Base-by-base conservation (phyloP, 2,329 filamentous ascomycete species). In the Camillea tinctor region DNA sequence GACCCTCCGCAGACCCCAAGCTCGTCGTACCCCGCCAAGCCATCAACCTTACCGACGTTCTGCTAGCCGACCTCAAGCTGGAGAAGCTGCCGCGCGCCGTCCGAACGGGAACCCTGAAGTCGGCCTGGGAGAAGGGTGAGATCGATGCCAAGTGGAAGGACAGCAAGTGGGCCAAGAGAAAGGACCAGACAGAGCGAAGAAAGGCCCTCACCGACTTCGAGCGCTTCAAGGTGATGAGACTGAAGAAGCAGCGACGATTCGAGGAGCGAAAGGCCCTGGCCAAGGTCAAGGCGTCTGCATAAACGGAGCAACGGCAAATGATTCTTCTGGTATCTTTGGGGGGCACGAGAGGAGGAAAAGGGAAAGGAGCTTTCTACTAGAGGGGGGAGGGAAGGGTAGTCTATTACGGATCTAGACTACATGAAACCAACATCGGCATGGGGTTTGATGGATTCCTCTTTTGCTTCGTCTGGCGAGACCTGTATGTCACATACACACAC, bases 231-330 rank as follows among this genome's bases (percentile, higher is more conserved):
- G 95, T 98, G 75, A 86, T 98, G 88, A 90, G 94, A 82, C 86
- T 98, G 83, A 96, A 94, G 90, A 99, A 99, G 89, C 93, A 97
- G 90, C 92, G 93, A 80, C 91, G 93, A 79, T 98, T 96, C 84
- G 93, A 97, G 87, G 90, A 97, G 82, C 90, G 90, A 84, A 98
- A 97, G 90, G 89, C 92, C 75, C 86, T 96, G 78, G 92, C 93
- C 78, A 96, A 97, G 88, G 84, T 96, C 82, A 91, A 90, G 85
- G 89, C 90, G 74, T 83, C 89, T 74, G 89, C 90, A 79, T 92
- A 90, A 82, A 77, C 75, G 65, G 77, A 79, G 75, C 71, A 75
- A 73, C 73, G 75, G 74, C 62, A 61, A n/a, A 72, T 74, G 76
- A 72, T 75, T 74, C 73, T 74, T 73, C 76, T 71, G 74, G 73